Base-by-base conservation (phyloP, 306 rosid species). In the Nissolia schottii region DNA sequence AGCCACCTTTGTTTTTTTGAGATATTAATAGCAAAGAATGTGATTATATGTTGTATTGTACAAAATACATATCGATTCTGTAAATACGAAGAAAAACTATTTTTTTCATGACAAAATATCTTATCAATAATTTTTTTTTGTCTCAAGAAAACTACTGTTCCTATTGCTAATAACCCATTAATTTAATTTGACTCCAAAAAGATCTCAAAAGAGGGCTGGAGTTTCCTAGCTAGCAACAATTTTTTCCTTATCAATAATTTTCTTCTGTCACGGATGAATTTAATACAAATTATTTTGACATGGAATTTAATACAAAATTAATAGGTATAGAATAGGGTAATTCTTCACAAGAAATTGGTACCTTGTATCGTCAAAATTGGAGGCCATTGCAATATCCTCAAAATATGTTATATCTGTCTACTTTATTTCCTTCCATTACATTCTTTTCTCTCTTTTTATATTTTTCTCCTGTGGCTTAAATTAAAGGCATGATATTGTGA, bases 401-500 rank as follows among this genome's bases (percentile, higher is more conserved):
- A 49, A 67, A 50, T 68, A 20, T 68, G 4, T n/a, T n/a, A n/a
- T 34, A 20, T 68, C 15, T 29, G 8, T 40, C 22, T 14, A 46
- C 23, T 16, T 69, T 68, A 27, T 57, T n/a, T 58, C 41, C 53
- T 40, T 40, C 6, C 46, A 3, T 25, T 49, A 27, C 24, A 31
- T 14, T 29, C 24, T 48, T 28, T 19, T 34, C 15, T 5, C 8
- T 22, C 10, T 45, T 32, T 3, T 16, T 22, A 5, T 29, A 15
- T 27, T 49, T 23, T 41, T 14, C 46, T 29, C 53, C 65, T 12
- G 45, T 28, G 43, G 38, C 22, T 63, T 40, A 11, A 63, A 58
- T 51, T 62, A 70, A 78, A 70, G 67, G 59, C 13, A 11, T n/a
- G 9, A 28, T 61, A 51, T 40, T 25, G 43, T 62, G 55, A 48